These are phyloP conservation scores for Fraxinus americana DNA, from an alignment of 257 asterid species.

Conservation along the genomic window DNA sequence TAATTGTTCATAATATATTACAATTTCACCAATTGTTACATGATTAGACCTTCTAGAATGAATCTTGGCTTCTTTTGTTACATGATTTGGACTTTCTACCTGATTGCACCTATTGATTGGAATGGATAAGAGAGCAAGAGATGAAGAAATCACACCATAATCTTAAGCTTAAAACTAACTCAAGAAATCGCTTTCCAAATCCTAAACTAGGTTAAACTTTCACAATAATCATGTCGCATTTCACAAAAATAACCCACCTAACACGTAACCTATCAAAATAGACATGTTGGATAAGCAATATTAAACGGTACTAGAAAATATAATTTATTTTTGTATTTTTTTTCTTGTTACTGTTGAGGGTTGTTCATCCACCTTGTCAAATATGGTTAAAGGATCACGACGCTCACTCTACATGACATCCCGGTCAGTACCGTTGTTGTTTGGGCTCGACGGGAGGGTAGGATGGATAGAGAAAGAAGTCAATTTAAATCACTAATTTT, in stretches of 20 bases:
- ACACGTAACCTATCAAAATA: neutral
- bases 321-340: conserved; percentile 11
- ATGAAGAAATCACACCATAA: neutral
- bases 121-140: neutral
- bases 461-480: neutral
- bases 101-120: neutral
- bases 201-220: neutral
- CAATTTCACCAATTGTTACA: neutral
- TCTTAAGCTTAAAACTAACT: neutral
- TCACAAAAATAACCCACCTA: neutral
- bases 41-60: neutral
- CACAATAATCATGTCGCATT: too few relatives aligned
- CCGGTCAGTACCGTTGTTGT: neutral
- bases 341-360: neutral
- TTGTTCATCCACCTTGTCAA: too few relatives aligned
- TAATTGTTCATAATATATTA: too few relatives aligned
- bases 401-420: too few relatives aligned
- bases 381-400: too few relatives aligned
- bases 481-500: neutral
- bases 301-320: too few relatives aligned
- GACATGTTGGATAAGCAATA: neutral
- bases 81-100: neutral
- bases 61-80: neutral
- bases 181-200: neutral
- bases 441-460: neutral